These are phyloP conservation scores for Clonostachys rosea DNA, from an alignment of 2,329 filamentous ascomycete species.

Conservation along the genomic window DNA sequence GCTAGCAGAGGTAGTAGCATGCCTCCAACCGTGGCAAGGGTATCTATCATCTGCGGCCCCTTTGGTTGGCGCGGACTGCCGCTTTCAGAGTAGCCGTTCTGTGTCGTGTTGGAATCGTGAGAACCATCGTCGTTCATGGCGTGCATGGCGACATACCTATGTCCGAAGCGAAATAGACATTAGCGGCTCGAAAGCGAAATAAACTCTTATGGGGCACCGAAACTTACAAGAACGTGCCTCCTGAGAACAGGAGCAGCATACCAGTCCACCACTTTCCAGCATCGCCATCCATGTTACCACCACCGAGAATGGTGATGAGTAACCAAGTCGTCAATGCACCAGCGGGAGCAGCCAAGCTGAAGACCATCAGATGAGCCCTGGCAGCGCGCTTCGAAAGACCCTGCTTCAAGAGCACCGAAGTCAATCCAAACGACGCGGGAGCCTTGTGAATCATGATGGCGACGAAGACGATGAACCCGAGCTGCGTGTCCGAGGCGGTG, in stretches of 20 bases:
- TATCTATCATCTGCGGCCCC: slow-evolving; percentile 62
- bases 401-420: slow-evolving; percentile 84
- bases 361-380: slow-evolving; percentile 80
- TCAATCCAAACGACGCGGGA: slow-evolving; percentile 90
- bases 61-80: slow-evolving; percentile 38
- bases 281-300: slow-evolving; percentile 52
- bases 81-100: slow-evolving; percentile 53
- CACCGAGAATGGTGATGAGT: slow-evolving; percentile 68
- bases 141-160: slow-evolving; percentile 95
- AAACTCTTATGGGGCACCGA: background rate
- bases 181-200: no score
- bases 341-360: slow-evolving; percentile 84
- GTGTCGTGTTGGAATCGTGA: slow-evolving; percentile 49
- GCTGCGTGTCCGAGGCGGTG: slow-evolving; percentile 64
- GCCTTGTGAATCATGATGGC: slow-evolving; percentile 98
- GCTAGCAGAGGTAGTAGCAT: slow-evolving; percentile 77
- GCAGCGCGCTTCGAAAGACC: slow-evolving; percentile 84
- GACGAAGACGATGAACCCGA: slow-evolving; percentile 89
- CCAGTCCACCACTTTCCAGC: slow-evolving; percentile 83
- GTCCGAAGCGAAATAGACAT: no score
- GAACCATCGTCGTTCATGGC: slow-evolving; percentile 79
- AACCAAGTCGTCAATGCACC: slow-evolving; percentile 83
- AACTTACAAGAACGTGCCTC: slow-evolving; percentile 87
- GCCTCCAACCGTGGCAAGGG: slow-evolving; percentile 65
- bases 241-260: slow-evolving; percentile 89